Conservation (phyloP, 2,329 filamentous ascomycete species). For the Amesomyces nigricolor region DNA sequence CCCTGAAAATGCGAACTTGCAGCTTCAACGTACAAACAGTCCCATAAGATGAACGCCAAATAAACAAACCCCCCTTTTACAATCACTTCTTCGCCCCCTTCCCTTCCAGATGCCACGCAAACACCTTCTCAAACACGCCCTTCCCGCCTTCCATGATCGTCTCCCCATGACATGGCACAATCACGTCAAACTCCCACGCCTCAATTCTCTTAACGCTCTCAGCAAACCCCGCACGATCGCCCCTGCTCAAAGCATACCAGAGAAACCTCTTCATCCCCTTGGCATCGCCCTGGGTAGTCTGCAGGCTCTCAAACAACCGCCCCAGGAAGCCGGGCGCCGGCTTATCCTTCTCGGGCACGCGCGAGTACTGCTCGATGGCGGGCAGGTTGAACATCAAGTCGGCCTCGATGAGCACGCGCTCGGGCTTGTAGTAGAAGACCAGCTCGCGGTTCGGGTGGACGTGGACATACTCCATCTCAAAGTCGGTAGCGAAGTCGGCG, state of each 20-base stretch:
- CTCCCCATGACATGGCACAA: constrained; percentile 93
- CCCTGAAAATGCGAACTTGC: no score
- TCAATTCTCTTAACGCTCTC: constrained; percentile 64
- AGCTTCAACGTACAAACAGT: background rate
- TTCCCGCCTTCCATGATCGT: constrained; percentile 71
- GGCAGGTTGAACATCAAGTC: constrained; percentile 92
- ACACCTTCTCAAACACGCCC: constrained; percentile 68
- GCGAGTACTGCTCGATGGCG: constrained; percentile 75
- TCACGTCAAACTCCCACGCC: constrained; percentile 74
- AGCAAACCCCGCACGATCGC: constrained; percentile 63
- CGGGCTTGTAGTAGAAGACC: constrained; percentile 77
- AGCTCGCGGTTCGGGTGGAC: constrained; percentile 79
- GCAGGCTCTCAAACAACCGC: constrained; percentile 46
- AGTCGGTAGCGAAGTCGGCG: constrained; percentile 78
- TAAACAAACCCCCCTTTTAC: background rate
- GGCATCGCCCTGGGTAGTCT: constrained; percentile 59
- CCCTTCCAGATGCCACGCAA: constrained; percentile 70
- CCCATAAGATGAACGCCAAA: background rate
- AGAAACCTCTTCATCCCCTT: constrained; percentile 72
- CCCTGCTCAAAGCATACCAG: constrained; percentile 64
- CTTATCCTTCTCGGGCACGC: constrained; percentile 44
- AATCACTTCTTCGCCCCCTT: constrained; percentile 7
- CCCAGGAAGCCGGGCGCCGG: constrained; percentile 35
- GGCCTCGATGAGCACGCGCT: constrained; percentile 74
- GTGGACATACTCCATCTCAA: constrained; percentile 78